Evolutionary conservation across 129 eudicot genomes (phyloP).

Genomic region (Flaveria brownii): DNA sequence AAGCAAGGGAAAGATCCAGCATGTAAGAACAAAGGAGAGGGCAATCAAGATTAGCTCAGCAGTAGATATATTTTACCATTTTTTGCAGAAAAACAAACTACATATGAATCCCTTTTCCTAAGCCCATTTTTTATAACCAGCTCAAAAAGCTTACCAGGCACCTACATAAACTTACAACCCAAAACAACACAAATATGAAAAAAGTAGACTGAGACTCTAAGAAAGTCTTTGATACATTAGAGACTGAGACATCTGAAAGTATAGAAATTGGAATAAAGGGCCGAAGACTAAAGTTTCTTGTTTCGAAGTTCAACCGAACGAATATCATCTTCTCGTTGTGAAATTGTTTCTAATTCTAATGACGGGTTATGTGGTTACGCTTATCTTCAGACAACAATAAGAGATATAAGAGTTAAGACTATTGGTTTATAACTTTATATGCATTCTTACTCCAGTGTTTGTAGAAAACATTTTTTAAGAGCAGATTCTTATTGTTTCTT

Average conservation of each 20-base stretch:
- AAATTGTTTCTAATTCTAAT: not conserved
- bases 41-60: not conserved
- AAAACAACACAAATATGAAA: not conserved
- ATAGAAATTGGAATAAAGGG: not conserved
- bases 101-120: not conserved
- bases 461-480: not conserved
- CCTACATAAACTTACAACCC: not conserved
- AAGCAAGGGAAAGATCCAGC: not conserved
- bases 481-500: not conserved
- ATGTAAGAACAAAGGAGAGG: not conserved
- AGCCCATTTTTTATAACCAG: not conserved
- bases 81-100: not conserved
- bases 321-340: not conserved
- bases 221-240: not conserved
- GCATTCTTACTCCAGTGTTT: not conserved
- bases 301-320: not conserved
- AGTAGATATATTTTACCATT: not conserved
- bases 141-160: not conserved
- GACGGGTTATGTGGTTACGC: not conserved
- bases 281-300: not conserved
- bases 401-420: not conserved
- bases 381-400: not conserved
- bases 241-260: not conserved
- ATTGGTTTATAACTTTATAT: not conserved
- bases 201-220: not conserved